Base-by-base conservation (phyloP, 805 yeast genomes). In the Clavispora carvajalis region DNA sequence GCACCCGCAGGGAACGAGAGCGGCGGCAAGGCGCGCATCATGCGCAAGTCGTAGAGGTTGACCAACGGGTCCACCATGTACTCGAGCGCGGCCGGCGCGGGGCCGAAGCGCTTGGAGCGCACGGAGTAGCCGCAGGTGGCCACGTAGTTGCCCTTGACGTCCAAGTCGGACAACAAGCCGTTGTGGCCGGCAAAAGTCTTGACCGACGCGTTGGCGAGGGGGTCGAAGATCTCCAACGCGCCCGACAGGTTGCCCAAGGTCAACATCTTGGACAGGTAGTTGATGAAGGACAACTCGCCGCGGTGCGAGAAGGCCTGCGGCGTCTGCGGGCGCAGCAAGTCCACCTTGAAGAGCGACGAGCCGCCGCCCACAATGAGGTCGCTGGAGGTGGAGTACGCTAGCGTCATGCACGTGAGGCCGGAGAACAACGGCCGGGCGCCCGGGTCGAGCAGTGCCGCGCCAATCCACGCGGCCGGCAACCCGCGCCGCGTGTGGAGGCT, bases 1-100 rank as follows among this genome's bases (percentile, higher is more conserved):
- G 98, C 96, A 10, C 97, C 97, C 0, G 89, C 82, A 1, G 93
- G 89, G 54, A 89, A 88, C 4, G 96, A 79, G 7, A 91, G 71
- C 3, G 97, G 96, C 0, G 95, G 69, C 40, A 82, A 61, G 2
- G 89, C 74, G 38, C 77, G 74, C 77, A 85, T 69, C 42, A 79
- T 75, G 46, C 95, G 73, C 22, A 87, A 59, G 59, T 93, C 98
- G 58, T 79, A 88, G 16, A 88, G 79, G 49, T 82, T 82, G 16
- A 91, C 89, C 46, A 91, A 71, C 0, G 95, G 91, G 55, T 93
- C 98, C 19, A 61, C 67, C 42, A 67, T 52, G 37, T 49, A 62
- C 37, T 62, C 68, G 17, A 33, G 28, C n/a, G 43, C 19, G 31
- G 45, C 46, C 17, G 26, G 19, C 4, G 36, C 36, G 7, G 48